Base-by-base conservation (phyloP, 768 basidiomycete genomes). In the Dentipellis sp. region DNA sequence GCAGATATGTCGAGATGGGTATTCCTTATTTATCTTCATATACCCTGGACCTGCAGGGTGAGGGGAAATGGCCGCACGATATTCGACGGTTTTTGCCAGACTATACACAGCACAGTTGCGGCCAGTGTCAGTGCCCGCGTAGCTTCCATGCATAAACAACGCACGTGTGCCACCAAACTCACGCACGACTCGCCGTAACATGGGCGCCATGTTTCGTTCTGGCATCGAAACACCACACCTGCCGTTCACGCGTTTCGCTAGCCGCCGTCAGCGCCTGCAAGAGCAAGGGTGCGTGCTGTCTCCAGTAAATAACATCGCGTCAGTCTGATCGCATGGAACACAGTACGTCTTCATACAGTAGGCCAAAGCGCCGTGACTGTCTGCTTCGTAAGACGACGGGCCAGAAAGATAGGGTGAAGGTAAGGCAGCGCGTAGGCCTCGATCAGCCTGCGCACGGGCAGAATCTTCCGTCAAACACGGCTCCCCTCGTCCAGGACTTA, bases 371-470 rank as follows among this genome's bases (percentile, higher is more conserved):
- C 82, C 65, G 77, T 78, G 35, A 76, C 71, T 46, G 76, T 80
- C 58, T 88, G 79, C 68, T 84, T 86, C 34, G 85, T 86, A 52
- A 95, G 79, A 71, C 91, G 91, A 42, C 68, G 64, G 1, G 74
- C 74, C 78, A 70, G 36, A 80, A 64, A 35, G 35, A 82, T 68
- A 35, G 82, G 78, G 61, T 92, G 87, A 40, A 97, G 74, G 70
- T 93, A 94, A 1, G 91, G 92, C 42, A 97, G 74, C 38, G 82
- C 74, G 64, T 88, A 84, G 35, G 72, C 71, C 65, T 93, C 88
- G 46, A 94, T 84, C 55, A 84, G 67, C 53, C 92, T 94, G 53
- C 4, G 29, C 29, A 6, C 29, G 29, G 29, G 29, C 29, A 29
- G 6, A 6, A 29, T 29, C 29, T 29, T 29, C 29, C 29, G 29